Evolutionary conservation across 1,284 basidiomycete genomes (phyloP).

Genomic region (Ceratobasidium sp.): DNA sequence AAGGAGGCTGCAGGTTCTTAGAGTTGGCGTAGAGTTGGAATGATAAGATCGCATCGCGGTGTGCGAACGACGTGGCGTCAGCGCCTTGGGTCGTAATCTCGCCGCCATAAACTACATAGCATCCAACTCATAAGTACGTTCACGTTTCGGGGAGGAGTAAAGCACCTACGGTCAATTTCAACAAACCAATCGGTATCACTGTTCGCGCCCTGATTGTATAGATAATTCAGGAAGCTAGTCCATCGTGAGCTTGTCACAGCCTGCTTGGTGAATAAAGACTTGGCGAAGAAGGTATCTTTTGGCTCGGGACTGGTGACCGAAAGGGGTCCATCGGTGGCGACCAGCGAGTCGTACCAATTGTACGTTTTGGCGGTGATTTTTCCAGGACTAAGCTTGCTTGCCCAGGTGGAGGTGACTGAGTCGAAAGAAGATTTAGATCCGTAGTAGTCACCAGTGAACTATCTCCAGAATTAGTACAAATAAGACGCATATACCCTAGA

Average conservation of each 20-base stretch:
- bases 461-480: not conserved
- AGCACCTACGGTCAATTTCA: slow-evolving; percentile 38
- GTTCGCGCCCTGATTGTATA: slow-evolving; percentile 9
- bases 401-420: slow-evolving; percentile 23
- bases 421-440: slow-evolving; percentile 34
- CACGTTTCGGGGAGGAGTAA: not conserved
- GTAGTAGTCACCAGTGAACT: slow-evolving; percentile 40
- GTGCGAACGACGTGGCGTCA: slow-evolving; percentile 46
- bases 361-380: slow-evolving; percentile 30
- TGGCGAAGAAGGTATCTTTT: slow-evolving; percentile 43
- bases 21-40: slow-evolving; percentile 49
- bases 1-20: slow-evolving; percentile 46
- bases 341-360: slow-evolving; percentile 35
- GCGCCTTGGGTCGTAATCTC: slow-evolving; percentile 45
- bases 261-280: slow-evolving; percentile 40
- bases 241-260: slow-evolving; percentile 26
- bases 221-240: slow-evolving; percentile 35
- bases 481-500: not conserved
- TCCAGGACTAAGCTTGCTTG: slow-evolving; percentile 8
- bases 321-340: slow-evolving; percentile 32
- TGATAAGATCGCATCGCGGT: slow-evolving; percentile 46
- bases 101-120: slow-evolving; percentile 44
- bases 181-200: slow-evolving; percentile 36
- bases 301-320: slow-evolving; percentile 23
- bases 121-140: not conserved